phyloP scores from a whole-genome alignment of 2,329 filamentous ascomycete genomes.

The Pseudodiploospora longispora region DNA sequence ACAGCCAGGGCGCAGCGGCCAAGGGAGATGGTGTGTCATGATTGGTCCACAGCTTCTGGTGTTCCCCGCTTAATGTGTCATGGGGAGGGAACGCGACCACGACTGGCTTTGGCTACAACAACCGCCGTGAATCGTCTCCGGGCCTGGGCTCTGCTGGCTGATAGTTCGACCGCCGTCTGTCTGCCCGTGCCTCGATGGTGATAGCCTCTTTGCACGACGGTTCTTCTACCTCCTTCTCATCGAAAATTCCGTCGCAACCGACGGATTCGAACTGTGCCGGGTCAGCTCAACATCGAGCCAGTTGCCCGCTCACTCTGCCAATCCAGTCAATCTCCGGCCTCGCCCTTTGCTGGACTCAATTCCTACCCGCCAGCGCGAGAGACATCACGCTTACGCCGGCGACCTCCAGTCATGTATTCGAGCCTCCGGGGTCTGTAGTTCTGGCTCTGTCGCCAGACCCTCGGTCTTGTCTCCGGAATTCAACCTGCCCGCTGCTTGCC shows the following conservation, averaged over 20 bases:
- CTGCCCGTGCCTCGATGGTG: conserved; percentile 5
- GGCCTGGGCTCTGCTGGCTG: conserved; percentile 6
- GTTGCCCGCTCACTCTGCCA: conserved; percentile 9
- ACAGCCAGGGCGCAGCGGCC: neutral
- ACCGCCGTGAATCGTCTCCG: conserved; percentile 8
- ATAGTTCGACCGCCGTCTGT: conserved; percentile 3
- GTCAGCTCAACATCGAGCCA: conserved; percentile 8
- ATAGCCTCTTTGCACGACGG: conserved; percentile 3
- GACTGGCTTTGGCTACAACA: conserved; percentile 10
- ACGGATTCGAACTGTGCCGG: neutral
- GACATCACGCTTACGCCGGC: conserved; percentile 15
- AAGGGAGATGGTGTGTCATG: conserved; percentile 13
- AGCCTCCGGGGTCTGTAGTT: conserved; percentile 36
- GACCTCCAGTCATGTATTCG: conserved; percentile 38
- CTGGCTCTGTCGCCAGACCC: conserved; percentile 39
- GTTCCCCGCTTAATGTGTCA: conserved; percentile 32
- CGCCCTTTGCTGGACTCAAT: conserved; percentile 1
- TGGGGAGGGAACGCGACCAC: conserved; percentile 22
- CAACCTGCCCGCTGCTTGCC: conserved; percentile 1
- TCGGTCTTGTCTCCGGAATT: conserved; percentile 16
- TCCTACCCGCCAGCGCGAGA: conserved; percentile 15
- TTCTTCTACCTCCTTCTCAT: neutral
- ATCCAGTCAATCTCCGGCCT: conserved; percentile 3
- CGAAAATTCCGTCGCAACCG: neutral
- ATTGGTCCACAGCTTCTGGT: conserved; percentile 19